Base-by-base conservation (phyloP, 805 yeast species). In the Saccharomycopsis lassenensis region DNA sequence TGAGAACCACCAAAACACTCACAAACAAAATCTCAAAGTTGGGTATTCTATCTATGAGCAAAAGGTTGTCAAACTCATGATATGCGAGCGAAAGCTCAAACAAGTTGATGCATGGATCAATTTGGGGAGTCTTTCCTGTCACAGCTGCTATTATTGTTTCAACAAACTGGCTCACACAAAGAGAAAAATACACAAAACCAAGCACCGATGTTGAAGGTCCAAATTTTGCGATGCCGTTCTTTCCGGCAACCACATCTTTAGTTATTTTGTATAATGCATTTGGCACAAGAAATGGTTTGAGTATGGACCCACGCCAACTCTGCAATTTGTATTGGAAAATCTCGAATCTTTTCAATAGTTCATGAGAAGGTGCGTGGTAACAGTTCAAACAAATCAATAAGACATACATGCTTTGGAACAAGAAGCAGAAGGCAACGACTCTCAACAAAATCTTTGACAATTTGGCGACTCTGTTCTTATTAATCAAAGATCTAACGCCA, bases 81-180 rank as follows among this genome's bases (percentile, higher is more conserved):
- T 78, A 78, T 8, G 84, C 82, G 11, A 79, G 52, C 3, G 89
- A 77, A 48, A 74, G 78, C 52, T 82, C 91, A 55, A 81, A 79
- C 24, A 81, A 56, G 0, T 91, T 76, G 44, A 80, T 59, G 0
- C 84, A 84, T 11, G 77, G 68, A 38, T 78, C 87, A 15, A 71
- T 66, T 37, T 66, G 62, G 5, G 84, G 80, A 18, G 58, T 54
- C 29, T 60, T 60, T 7, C 81, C 82, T 37, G 67, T 63, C 6
- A 74, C 62, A 19, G 69, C 71, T 2, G 79, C 62, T 7, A 74
- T 60, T 47, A 79, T 74, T 1, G 84, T 73, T 54, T 82, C 89
- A 11, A 74, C 53, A 35, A 76, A 74, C 49, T 75, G 76, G 47
- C 74, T 72, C 17, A 68, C 51, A 51, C 87, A 77, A 39, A 75